Evolutionary conservation across 768 basidiomycete genomes (phyloP).

Genomic region (Pisolithus albus): DNA sequence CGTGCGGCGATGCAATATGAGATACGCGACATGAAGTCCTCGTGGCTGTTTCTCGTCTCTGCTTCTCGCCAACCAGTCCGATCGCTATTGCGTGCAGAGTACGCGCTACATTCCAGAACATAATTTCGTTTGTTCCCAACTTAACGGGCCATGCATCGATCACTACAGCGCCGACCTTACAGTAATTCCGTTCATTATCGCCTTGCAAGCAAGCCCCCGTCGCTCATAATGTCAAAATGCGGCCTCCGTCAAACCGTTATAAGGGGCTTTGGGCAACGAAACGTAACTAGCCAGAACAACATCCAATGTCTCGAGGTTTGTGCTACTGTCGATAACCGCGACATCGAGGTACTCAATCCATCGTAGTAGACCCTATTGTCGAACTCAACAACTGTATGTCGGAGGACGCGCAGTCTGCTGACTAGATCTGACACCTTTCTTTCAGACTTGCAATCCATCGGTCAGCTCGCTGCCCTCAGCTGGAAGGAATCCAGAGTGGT

Average conservation of each 20-base stretch:
- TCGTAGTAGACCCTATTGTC: constrained; percentile 25
- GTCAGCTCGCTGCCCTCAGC: constrained; percentile 38
- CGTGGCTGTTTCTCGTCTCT: constrained; percentile 25
- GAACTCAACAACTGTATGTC: constrained; percentile 38
- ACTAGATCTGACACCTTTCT: background rate
- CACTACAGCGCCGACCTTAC: constrained; percentile 19
- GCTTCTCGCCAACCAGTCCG: constrained; percentile 27
- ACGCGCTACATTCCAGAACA: constrained; percentile 25
- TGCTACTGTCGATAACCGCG: background rate
- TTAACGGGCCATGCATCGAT: constrained; percentile 24
- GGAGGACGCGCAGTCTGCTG: background rate
- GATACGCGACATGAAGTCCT: constrained; percentile 34
- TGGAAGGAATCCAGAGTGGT: constrained; percentile 48
- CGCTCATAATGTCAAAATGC: constrained; percentile 16
- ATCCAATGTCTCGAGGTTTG: constrained; percentile 18
- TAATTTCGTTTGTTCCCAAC: constrained; percentile 20
- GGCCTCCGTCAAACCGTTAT: constrained; percentile 19
- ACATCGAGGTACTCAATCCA: constrained; percentile 9
- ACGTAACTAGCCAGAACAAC: constrained; percentile 11
- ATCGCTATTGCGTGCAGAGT: constrained; percentile 29
- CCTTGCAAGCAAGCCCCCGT: constrained; percentile 20
- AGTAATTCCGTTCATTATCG: constrained; percentile 25
- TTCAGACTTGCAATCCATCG: constrained; percentile 49
- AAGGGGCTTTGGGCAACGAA: constrained; percentile 17
- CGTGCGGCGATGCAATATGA: constrained; percentile 29